A percentile compares a stretch with the other conserved stretches of the same genome.
These are phyloP conservation scores for Rhizophagus clarus DNA, from an alignment of 192 early-diverging fungal species.

Conservation along the genomic window DNA sequence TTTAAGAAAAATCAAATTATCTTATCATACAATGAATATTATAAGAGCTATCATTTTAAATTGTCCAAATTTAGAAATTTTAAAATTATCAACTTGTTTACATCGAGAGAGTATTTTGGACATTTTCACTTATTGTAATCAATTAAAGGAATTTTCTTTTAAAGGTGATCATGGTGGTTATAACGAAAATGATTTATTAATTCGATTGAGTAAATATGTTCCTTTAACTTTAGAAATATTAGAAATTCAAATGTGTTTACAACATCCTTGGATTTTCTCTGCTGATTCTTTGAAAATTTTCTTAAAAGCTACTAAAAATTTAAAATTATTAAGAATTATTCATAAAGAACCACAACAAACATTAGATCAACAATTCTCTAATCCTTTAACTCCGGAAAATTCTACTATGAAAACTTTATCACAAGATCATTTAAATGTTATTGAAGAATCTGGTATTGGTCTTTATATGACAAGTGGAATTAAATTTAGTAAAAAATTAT, in stretches of 20 bases:
- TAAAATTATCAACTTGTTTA: neutral
- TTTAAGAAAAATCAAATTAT: neutral
- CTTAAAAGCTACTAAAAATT: neutral
- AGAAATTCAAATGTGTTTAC: neutral
- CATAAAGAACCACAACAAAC: neutral
- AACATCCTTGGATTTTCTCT: neutral
- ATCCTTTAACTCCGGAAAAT: neutral
- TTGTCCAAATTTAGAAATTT: neutral
- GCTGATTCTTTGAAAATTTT: neutral
- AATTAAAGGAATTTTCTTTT: neutral
- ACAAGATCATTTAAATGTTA: neutral
- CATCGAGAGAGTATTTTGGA: neutral
- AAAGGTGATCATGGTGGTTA: neutral
- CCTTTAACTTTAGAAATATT: neutral
- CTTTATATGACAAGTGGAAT: neutral
- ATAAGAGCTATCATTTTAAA: neutral
- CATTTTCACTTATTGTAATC: neutral
- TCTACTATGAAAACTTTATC: neutral
- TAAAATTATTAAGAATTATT: neutral
- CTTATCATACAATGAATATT: neutral
- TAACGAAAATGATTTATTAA: neutral
- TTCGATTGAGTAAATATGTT: neutral
- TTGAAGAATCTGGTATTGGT: neutral
- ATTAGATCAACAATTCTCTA: neutral
- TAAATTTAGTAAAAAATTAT: neutral